Percentiles rank a stretch among this genome's conserved stretches.
phyloP scores from a whole-genome alignment of 73 alveolate genomes.

The Blepharisma stoltei region DNA sequence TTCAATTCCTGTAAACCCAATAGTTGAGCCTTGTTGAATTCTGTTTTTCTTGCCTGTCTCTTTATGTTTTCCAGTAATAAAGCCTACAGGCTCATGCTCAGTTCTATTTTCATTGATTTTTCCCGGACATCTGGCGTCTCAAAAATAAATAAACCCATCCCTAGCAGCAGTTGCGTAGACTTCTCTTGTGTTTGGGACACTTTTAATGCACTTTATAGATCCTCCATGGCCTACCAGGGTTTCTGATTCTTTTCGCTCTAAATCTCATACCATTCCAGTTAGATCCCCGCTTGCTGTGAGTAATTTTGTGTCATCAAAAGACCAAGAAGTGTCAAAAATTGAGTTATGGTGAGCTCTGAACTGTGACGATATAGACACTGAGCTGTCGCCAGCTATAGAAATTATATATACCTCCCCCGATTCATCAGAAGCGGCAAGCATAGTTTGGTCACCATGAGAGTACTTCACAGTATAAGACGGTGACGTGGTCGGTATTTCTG shows the following conservation, averaged over 20 bases:
- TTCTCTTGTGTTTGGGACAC: background rate
- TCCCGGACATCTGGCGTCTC: background rate
- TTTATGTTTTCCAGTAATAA: background rate
- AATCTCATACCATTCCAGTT: conserved; percentile 11
- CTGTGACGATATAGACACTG: background rate
- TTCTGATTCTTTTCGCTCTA: background rate
- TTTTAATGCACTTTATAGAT: conserved; percentile 5
- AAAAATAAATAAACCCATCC: background rate
- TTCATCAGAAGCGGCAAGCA: conserved; percentile 15
- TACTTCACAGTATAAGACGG: conserved; percentile 5
- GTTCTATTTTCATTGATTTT: background rate
- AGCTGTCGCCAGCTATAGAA: background rate
- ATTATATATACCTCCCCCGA: background rate
- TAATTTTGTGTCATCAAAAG: background rate
- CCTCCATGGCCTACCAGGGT: background rate
- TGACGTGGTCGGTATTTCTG: too few species aligned
- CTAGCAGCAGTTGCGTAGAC: conserved; percentile 15
- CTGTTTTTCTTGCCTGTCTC: background rate
- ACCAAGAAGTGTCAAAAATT: conserved; percentile 4
- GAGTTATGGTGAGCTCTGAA: conserved; percentile 9
- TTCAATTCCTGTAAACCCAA: conserved; percentile 9
- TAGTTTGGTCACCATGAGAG: background rate
- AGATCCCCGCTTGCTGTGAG: background rate
- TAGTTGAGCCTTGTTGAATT: background rate
- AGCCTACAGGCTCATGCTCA: conserved; percentile 4